Percentiles rank a stretch among this genome's conserved stretches.
phyloP scores from a whole-genome alignment of 2,329 filamentous ascomycete species.

The Septoria linicola region DNA sequence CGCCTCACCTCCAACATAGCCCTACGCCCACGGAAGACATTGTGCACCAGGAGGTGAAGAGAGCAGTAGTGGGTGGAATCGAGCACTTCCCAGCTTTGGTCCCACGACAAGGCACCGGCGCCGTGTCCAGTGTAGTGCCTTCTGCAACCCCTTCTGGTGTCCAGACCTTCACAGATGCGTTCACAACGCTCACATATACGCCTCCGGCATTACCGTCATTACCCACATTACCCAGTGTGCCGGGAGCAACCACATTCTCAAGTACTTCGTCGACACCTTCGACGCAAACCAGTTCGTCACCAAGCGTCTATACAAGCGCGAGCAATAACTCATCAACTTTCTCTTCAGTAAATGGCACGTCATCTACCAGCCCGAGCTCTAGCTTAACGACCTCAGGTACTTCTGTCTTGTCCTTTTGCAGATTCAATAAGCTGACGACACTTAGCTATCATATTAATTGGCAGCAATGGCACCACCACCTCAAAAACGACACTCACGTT shows the following conservation, averaged over 20 bases:
- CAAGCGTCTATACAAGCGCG: conserved; percentile 7
- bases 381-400: conserved; percentile 33
- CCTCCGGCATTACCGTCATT: conserved; percentile 16
- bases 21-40: background rate
- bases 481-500: conserved; percentile 25
- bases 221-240: conserved; percentile 15
- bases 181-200: conserved; percentile 15
- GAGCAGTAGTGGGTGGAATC: conserved; percentile 22
- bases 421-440: conserved; percentile 15
- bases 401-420: background rate
- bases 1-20: background rate
- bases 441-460: conserved; percentile 24
- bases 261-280: conserved; percentile 11
- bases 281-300: conserved; percentile 6
- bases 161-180: conserved; percentile 13
- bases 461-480: conserved; percentile 24
- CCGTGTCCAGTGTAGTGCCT: background rate
- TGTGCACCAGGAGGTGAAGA: conserved; percentile 6
- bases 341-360: conserved; percentile 2
- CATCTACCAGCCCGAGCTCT: conserved; percentile 14
- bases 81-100: conserved; percentile 22
- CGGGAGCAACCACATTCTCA: conserved; percentile 18
- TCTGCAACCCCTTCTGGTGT: background rate
- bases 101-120: conserved; percentile 26
- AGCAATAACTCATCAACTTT: conserved; percentile 13